Evolutionary conservation across 1,139 yeast species (phyloP), one percentile per base, ranked within the genome.

Genomic region (Meyerozyma guilliermondii): DNA sequence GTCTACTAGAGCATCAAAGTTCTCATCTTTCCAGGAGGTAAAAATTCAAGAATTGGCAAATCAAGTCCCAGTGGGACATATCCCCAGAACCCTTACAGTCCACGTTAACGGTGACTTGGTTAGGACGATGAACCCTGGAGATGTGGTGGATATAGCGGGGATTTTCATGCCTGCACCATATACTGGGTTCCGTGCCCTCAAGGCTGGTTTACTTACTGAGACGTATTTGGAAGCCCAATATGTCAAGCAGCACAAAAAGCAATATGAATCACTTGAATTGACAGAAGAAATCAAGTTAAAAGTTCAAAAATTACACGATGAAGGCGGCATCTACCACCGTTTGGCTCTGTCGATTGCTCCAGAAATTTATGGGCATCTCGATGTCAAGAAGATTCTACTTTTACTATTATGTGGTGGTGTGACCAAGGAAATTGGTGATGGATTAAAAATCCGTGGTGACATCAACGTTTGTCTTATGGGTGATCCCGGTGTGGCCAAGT

Each of bases 401-500:
- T 67, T 94, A 48, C 71, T 92, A 45, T 72, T 94, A 39, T 89
- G 94, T 52, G 97, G 98, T 45, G 98, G 98, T 58, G 98, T 91
- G 28, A 87, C 95, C 43, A 94, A 94, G 62, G 87, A 82, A 58
- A 81, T 91, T 54, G 96, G 95, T 38, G 98, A 94, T 66, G 99
- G 99, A 50, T 81, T 94, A 84, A 83, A 85, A 58, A 92, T 94
- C 58, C 83, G 99, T 71, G 99, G 99, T 59, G 98, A 94, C 61
- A 87, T 94, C 52, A 94, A 94, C 60, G 81, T 94, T 42, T 87
- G 98, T 68, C 76, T 94, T 44, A 92, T 94, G 98, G 99, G 99
- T 54, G 99, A 94, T 58, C 99, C 99, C 33, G 98, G 98, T 74
- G 98, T 94, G 44, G 99, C 99, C 56, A 94, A 94, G 65, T 92